These are phyloP conservation scores for Schoenoplectus triqueter DNA, from an alignment of 202 grass and related monocot genomes.

Conservation along the genomic window DNA sequence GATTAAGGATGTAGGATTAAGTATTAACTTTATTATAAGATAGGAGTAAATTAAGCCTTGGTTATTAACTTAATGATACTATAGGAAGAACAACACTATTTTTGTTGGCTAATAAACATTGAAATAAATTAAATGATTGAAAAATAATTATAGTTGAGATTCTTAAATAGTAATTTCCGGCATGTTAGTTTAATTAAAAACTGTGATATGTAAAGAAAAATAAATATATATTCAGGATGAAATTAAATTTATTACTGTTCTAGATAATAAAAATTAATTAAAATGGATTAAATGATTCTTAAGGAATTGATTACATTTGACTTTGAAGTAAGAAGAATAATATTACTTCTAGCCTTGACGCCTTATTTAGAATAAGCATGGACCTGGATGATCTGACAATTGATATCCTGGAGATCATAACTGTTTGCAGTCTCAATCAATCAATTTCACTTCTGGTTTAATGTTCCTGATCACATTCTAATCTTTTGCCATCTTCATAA, in stretches of 20 bases:
- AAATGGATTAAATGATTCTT: no score
- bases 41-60: not conserved
- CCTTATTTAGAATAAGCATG: not conserved
- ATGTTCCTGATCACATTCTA: not conserved
- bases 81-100: no score
- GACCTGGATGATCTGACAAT: not conserved
- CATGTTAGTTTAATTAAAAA: not conserved
- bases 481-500: not conserved
- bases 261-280: no score
- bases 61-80: not conserved
- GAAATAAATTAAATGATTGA: not conserved
- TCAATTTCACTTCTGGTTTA: not conserved
- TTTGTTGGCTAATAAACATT: no score
- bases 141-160: not conserved
- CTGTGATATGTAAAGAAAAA: no score
- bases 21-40: not conserved
- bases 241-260: no score
- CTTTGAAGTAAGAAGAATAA: not conserved
- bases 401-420: not conserved
- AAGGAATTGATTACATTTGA: not conserved
- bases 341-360: not conserved
- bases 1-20: not conserved
- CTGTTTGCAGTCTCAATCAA: slow-evolving; percentile 6
- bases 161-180: not conserved
- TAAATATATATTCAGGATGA: no score